Evolutionary conservation across 169 alveolate genomes (phyloP).

Genomic region (Cryptosporidium sp.): DNA sequence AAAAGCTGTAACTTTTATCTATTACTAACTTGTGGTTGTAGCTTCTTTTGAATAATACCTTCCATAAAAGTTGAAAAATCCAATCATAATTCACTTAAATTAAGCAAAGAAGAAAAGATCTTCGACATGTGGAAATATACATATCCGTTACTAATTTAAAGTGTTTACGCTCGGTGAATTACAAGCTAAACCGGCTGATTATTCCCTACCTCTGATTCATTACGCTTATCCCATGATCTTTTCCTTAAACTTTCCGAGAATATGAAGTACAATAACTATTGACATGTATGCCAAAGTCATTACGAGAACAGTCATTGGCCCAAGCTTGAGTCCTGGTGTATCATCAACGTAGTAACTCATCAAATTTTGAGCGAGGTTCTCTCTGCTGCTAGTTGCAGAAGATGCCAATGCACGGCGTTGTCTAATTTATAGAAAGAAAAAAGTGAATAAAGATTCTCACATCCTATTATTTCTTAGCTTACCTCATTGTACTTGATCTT

Average conservation of each 20-base stretch:
- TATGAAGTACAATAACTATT: constrained; percentile 75
- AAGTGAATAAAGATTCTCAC: background rate
- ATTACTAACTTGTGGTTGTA: background rate
- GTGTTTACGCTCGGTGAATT: background rate
- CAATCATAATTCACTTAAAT: background rate
- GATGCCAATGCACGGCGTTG: constrained; percentile 76
- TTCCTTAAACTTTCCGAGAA: constrained; percentile 74
- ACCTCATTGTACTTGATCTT: constrained; percentile 75
- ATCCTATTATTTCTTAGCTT: background rate
- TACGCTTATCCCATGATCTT: constrained; percentile 27
- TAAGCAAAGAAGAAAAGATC: background rate
- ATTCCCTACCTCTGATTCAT: background rate
- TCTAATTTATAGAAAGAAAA: background rate
- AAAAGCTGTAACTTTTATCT: background rate
- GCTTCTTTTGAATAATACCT: background rate
- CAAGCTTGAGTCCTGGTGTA: constrained; percentile 77
- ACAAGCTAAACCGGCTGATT: background rate
- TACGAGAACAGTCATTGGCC: constrained; percentile 77
- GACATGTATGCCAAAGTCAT: constrained; percentile 78
- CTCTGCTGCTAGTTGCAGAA: constrained; percentile 35
- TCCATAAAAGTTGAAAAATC: background rate
- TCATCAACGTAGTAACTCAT: constrained; percentile 74
- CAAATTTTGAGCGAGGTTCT: constrained; percentile 48
- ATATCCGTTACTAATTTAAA: background rate
- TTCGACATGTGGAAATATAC: background rate